phyloP scores from a whole-genome alignment of 352 stramenopile species.

The Phytophthora brassicae region DNA sequence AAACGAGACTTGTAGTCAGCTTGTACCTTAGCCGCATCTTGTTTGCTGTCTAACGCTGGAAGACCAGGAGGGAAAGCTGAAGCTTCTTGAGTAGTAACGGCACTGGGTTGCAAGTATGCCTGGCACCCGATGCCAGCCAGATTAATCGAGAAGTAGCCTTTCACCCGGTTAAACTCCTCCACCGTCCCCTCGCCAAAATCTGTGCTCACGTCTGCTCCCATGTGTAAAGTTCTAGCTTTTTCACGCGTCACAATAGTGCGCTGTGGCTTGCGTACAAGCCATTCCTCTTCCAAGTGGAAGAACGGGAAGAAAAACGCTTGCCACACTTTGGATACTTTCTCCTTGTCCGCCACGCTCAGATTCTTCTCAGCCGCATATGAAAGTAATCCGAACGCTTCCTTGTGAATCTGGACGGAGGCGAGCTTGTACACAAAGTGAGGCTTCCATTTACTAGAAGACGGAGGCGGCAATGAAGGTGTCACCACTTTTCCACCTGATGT shows the following conservation, averaged over 20 bases:
- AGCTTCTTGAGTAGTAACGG: conserved; percentile 76
- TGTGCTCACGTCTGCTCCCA: conserved; percentile 75
- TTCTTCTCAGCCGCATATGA: conserved; percentile 86
- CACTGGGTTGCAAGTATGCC: conserved; percentile 74
- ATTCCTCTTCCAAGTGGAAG: conserved; percentile 83
- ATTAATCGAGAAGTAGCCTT: conserved; percentile 67
- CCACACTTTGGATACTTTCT: conserved; percentile 86
- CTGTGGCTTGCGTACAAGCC: conserved; percentile 78
- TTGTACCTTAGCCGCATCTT: conserved; percentile 46
- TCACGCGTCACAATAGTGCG: conserved; percentile 63
- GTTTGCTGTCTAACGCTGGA: conserved; percentile 59
- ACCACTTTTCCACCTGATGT: conserved; percentile 2
- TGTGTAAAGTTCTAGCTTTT: conserved; percentile 61
- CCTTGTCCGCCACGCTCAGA: conserved; percentile 75
- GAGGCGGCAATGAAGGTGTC: conserved; percentile 6
- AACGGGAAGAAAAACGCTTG: conserved; percentile 85
- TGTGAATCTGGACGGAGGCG: conserved; percentile 78
- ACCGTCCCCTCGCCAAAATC: conserved; percentile 84
- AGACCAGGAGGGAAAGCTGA: conserved; percentile 75
- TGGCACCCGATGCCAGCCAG: conserved; percentile 54
- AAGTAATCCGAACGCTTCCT: conserved; percentile 77
- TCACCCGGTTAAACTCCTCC: conserved; percentile 69
- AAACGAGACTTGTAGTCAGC: conserved; percentile 53
- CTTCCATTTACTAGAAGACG: conserved; percentile 41
- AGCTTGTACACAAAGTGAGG: conserved; percentile 79